Evolutionary conservation across 305 asterid genomes (phyloP).

Genomic region (Salvia sclarea): DNA sequence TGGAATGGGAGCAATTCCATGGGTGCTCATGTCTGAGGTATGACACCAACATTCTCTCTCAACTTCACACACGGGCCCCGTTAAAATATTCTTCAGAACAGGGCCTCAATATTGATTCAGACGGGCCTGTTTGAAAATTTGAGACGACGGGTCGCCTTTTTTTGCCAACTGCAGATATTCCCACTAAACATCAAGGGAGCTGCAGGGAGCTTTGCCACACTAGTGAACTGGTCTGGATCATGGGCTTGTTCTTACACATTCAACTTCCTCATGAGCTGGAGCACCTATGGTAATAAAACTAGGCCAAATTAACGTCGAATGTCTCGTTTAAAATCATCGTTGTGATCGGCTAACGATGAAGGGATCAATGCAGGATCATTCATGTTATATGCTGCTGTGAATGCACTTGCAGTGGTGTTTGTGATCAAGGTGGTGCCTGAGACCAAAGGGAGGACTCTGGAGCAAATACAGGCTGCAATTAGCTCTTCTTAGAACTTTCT

Average conservation of each 20-base stretch:
- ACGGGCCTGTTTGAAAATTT: too few species aligned
- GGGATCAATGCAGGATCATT: slow-evolving; percentile 67
- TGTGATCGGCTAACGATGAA: background rate
- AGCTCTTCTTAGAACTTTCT: slow-evolving; percentile 36
- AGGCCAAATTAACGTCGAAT: background rate
- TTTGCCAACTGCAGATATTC: slow-evolving; percentile 62
- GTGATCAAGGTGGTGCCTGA: slow-evolving; percentile 81
- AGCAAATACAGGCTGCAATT: slow-evolving; percentile 75
- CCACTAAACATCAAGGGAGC: slow-evolving; percentile 93
- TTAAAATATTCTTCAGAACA: too few species aligned
- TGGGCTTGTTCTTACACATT: slow-evolving; percentile 93
- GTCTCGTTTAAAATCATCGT: background rate
- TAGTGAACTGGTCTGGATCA: slow-evolving; percentile 93
- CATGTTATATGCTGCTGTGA: slow-evolving; percentile 67
- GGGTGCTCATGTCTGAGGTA: slow-evolving; percentile 99
- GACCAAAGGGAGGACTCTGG: slow-evolving; percentile 90
- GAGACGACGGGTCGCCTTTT: slow-evolving; percentile 8
- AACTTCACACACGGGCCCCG: background rate
- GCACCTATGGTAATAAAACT: slow-evolving; percentile 63
- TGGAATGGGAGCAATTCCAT: slow-evolving; percentile 99
- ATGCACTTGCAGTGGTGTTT: slow-evolving; percentile 68
- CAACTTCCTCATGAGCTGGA: slow-evolving; percentile 90
- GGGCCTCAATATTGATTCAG: too few species aligned
- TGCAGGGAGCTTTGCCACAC: slow-evolving; percentile 92
- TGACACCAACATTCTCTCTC: background rate